Evolutionary conservation across 2,329 filamentous ascomycete species (phyloP), one percentile per base, ranked within the genome.

Genomic region (Zymoseptoria crescenta): DNA sequence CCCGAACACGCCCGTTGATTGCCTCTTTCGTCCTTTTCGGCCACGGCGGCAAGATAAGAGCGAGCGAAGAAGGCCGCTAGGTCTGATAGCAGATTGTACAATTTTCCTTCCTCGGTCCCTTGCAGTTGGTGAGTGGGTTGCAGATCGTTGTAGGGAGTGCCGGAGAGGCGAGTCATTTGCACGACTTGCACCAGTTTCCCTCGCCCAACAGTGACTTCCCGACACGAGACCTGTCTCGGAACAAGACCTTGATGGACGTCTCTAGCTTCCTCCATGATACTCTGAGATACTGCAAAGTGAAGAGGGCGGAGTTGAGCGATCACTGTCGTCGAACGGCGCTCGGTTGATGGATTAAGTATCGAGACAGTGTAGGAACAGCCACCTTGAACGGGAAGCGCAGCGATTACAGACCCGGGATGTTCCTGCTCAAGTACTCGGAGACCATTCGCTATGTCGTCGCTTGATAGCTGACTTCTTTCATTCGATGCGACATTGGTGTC

Each of bases 41-140:
- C 41, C 21, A 27, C 35, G 27, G 24, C 54, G 27, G n/a, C 21
- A 27, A 49, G 54, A 59, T 59, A 64, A 1, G 55, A 58, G 13
- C 48, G 20, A n/a, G 55, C 50, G 55, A 65, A 65, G 55, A 64
- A 62, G 13, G 29, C 50, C 21, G 59, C 61, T 48, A 65, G 24
- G 5, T 52, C 59, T 1, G 20, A 20, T 24, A 65, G 35, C 13
- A 65, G 52, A 4, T 21, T 55, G 6, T 49, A 7, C 50, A 56
- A 29, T 27, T 48, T 57, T 24, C 13, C 53, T 8, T 48, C 16
- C 21, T 55, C 55, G 24, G 19, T 10, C 16, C 41, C 55, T 9
- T n/a, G 8, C 48, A 55, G 35, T 41, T 41, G 27, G 5, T 19
- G 21, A 8, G 3, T n/a, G 2, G 48, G 45, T 48, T 56, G 54